Percentiles rank a stretch among this genome's conserved stretches.
Evolutionary conservation across 2,329 filamentous ascomycete species (phyloP).

Genomic region (Drechslera avenae): DNA sequence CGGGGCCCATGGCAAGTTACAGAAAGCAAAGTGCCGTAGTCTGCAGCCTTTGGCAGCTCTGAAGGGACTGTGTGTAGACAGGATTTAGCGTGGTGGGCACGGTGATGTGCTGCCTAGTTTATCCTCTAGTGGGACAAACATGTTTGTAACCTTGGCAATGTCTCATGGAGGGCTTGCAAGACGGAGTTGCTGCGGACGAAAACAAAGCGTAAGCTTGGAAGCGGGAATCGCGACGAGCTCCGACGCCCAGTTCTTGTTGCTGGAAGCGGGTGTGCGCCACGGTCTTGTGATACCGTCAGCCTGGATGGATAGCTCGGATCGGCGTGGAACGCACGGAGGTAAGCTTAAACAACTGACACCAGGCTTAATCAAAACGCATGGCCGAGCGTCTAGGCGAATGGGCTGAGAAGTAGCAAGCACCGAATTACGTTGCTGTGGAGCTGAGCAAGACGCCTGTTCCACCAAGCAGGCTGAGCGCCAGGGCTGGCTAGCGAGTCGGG

Average conservation of each 20-base stretch:
- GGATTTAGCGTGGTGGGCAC: constrained; percentile 4
- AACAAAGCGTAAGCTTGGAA: neutral
- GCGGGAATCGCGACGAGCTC: neutral
- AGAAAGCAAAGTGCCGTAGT: constrained; percentile 19
- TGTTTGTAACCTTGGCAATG: neutral
- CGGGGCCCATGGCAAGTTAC: constrained; percentile 21
- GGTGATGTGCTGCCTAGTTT: constrained; percentile 3
- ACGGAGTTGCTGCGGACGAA: constrained; percentile 4
- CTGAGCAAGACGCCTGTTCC: constrained; percentile 35
- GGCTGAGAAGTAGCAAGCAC: constrained; percentile 25
- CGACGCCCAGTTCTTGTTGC: constrained; percentile 8
- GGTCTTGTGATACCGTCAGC: constrained; percentile 29
- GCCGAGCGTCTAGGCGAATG: constrained; percentile 29
- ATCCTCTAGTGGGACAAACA: constrained; percentile 1
- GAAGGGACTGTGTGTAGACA: constrained; percentile 14
- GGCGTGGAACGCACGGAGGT: constrained; percentile 36
- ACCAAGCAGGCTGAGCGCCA: constrained; percentile 24
- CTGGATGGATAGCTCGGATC: constrained; percentile 37
- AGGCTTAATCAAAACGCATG: constrained; percentile 34
- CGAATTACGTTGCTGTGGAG: constrained; percentile 42
- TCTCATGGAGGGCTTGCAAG: neutral
- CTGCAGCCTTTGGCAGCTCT: constrained; percentile 27
- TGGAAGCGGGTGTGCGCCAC: constrained; percentile 10
- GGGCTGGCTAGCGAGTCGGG: constrained; percentile 9
- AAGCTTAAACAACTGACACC: constrained; percentile 44